Base-by-base conservation (phyloP, 257 asterid species). In the Hygrophila difformis region DNA sequence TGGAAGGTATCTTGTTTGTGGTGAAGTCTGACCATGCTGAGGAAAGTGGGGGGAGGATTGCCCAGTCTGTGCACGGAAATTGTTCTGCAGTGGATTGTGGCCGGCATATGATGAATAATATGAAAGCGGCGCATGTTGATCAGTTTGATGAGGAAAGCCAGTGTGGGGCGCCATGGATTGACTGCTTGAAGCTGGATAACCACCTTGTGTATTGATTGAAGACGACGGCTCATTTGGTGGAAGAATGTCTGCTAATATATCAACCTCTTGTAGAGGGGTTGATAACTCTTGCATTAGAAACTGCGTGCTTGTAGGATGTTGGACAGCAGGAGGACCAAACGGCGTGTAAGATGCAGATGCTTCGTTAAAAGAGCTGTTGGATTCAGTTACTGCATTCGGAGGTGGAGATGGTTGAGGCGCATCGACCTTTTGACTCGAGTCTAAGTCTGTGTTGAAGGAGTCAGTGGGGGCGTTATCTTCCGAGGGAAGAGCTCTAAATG, bases 171-270 rank as follows among this genome's bases (percentile, higher is more conserved):
- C n/a, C n/a, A 44, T 34, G 38, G 72, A 41, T 66, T 66, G 76
- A 59, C 21, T 33, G 29, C 65, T 61, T 60, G 68, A 63, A 56
- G 44, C 67, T 12, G 63, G 62, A 71, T 63, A 62, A 28, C 59
- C 68, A 43, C 53, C 36, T 63, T 61, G 77, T 54, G 86, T 5
- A 53, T 36, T 52, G 54, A 43, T 69, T 52, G 47, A 47, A 36
- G 66, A 59, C 18, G 72, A 68, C 39, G 75, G 67, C 53, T 65
- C 81, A 35, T 94, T 66, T 12, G 83, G 87, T 10, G 94, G 99
- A 46, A 91, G 94, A 65, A 91, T 86, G 65, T 82, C 95, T 1
- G 94, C 99, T 69, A 91, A 76, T 62, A 91, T 78, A 67, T 91
- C 96, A 58, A 78, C 31, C 33, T 81, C 86, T 10, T 59, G 71